Evolutionary conservation across 2,329 filamentous ascomycete genomes (phyloP).

Genomic region (Leptoxyphium fumago): DNA sequence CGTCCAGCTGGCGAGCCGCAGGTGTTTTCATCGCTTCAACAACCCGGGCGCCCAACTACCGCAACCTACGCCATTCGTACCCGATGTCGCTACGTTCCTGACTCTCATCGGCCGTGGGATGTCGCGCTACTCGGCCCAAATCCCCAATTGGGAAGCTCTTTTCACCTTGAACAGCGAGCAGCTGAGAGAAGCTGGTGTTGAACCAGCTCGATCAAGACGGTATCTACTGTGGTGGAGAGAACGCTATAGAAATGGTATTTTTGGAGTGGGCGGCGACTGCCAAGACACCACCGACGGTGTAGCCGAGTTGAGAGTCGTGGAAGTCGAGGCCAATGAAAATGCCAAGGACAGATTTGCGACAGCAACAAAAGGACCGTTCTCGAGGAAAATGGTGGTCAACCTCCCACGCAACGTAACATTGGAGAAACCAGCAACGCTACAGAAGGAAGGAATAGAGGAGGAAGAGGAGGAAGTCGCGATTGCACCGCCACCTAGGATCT

Average conservation of each 20-base stretch:
- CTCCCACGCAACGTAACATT: constrained; percentile 25
- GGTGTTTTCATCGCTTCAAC: constrained; percentile 14
- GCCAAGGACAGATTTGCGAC: constrained; percentile 24
- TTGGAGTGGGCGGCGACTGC: constrained; percentile 73
- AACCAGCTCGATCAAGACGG: constrained; percentile 64
- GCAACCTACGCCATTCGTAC: constrained; percentile 67
- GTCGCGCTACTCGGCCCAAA: constrained; percentile 68
- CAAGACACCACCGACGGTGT: constrained; percentile 51
- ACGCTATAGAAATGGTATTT: constrained; percentile 61
- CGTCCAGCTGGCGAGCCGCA: constrained; percentile 2
- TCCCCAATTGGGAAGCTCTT: constrained; percentile 78
- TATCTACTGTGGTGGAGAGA: constrained; percentile 85
- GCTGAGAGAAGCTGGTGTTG: constrained; percentile 70
- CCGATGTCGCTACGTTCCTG: constrained; percentile 73
- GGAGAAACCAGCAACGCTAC: constrained; percentile 19
- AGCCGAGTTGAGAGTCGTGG: constrained; percentile 43
- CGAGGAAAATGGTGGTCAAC: constrained; percentile 46
- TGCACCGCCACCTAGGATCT: constrained; percentile 7
- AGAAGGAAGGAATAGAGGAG: constrained; percentile 24
- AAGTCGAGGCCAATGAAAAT: constrained; percentile 31
- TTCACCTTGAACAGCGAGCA: constrained; percentile 68
- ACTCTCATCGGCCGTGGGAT: constrained; percentile 81
- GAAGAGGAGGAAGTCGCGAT: constrained; percentile 9
- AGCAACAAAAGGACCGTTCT: constrained; percentile 39
- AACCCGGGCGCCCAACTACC: constrained; percentile 39